Base-by-base conservation (phyloP, 2,329 filamentous ascomycete genomes). In the Paraphoma chrysanthemicola region DNA sequence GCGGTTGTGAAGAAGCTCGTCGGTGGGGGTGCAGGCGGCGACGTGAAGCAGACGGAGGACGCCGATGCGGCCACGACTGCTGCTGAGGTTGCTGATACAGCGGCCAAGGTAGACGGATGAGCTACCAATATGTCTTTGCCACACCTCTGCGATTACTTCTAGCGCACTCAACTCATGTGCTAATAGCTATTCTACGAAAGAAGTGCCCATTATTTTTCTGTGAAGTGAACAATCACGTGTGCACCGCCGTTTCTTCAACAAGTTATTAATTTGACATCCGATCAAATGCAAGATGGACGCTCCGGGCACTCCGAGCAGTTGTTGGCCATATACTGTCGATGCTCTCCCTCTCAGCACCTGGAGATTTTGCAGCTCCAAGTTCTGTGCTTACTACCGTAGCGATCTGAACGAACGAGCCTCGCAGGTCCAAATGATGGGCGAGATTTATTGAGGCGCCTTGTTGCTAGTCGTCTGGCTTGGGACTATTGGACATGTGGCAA, bases 1-100 rank as follows among this genome's bases (percentile, higher is more conserved):
- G 87, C 91, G 14, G 87, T 88, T 23, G 92, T 95, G 18, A 88
- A 88, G 81, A 86, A 86, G 72, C 78, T 97, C 42, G 86, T 79
- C 38, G 75, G 64, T 30, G 74, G 70, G 0, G 58, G 63, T n/a
- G 16, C 39, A 29, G 66, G 68, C 1, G 64, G 61, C 3, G 74
- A 73, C 29, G 74, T 71, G 36, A 74, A 77, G 61, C 71, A 74
- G 54, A 67, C 64, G 45, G 69, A 77, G 62, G 75, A 73, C 18
- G 66, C 66, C 43, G 68, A 75, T 57, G 65, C 62, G 48, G 76
- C 74, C 6, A 72, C 79, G 51, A 77, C 72, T n/a, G 77, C 77
- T 16, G 75, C 72, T 48, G 77, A 82, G 56, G 80, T 81, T 44
- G 81, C 81, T 48, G 79, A 82, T 60, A 78, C 76, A 5, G 80